phyloP scores from a whole-genome alignment of 139 green algal genomes.

The Eudorina sp. region DNA sequence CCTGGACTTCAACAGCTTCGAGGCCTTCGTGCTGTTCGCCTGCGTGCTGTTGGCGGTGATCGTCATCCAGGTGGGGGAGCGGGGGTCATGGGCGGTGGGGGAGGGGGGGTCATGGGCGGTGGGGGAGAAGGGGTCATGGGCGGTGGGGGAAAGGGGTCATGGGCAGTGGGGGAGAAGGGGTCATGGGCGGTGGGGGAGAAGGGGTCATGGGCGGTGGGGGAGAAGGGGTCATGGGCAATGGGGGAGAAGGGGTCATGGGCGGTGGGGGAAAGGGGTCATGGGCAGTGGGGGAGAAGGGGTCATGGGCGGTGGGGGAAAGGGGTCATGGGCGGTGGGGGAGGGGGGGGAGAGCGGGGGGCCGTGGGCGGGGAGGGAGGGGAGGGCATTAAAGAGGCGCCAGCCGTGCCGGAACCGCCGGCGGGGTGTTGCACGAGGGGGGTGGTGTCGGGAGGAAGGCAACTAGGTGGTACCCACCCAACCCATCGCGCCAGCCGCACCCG shows the following conservation, averaged over 20 bases:
- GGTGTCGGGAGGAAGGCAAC: too few species aligned
- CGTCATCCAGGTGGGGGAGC: slow-evolving; percentile 40
- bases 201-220: not conserved
- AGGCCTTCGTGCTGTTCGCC: slow-evolving; percentile 76
- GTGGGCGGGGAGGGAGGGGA: not conserved
- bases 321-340: too few species aligned
- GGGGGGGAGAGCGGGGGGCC: not conserved
- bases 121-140: not conserved
- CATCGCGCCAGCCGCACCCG: too few species aligned
- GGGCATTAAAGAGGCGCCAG: not conserved
- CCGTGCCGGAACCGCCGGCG: too few species aligned
- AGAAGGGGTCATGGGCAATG: not conserved
- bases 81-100: not conserved
- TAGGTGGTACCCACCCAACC: too few species aligned
- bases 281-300: not conserved
- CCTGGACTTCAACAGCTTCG: slow-evolving; percentile 80
- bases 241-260: not conserved
- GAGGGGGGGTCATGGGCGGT: not conserved
- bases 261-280: not conserved
- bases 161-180: not conserved
- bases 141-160: too few species aligned
- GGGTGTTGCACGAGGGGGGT: too few species aligned
- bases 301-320: not conserved
- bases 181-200: not conserved
- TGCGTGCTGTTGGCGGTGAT: slow-evolving; percentile 72